Percentiles rank a stretch among this genome's conserved stretches.
Conservation (phyloP, 441 rosid species). For the Corymbia calophylla region DNA sequence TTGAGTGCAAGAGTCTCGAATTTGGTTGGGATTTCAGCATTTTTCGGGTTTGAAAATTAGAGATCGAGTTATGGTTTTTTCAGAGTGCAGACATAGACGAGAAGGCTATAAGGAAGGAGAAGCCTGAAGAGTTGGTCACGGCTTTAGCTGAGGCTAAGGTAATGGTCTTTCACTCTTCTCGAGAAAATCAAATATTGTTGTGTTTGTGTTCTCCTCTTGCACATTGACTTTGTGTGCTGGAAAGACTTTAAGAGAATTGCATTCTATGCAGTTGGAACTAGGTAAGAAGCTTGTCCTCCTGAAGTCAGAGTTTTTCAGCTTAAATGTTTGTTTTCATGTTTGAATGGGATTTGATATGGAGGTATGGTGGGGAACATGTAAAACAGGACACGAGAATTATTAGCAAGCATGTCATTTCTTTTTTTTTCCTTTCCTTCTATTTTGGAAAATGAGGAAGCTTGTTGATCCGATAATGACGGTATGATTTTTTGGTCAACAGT, state of each 20-base stretch:
- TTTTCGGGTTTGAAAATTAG: background rate
- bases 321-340: background rate
- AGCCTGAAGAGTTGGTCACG: slow-evolving; percentile 58
- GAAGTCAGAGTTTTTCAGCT: background rate
- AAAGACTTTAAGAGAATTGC: background rate
- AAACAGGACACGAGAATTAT: background rate
- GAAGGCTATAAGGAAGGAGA: slow-evolving; percentile 46
- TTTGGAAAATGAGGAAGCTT: background rate
- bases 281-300: background rate
- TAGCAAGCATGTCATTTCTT: background rate
- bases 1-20: background rate
- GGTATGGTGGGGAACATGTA: background rate
- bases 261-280: background rate
- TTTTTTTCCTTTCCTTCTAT: fast-evolving
- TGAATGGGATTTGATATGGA: background rate
- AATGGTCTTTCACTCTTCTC: background rate
- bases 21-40: background rate
- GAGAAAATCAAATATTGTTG: background rate
- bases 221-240: background rate
- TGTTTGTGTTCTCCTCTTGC: background rate
- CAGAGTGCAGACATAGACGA: slow-evolving; percentile 77
- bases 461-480: background rate
- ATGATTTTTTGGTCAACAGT: background rate
- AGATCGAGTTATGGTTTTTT: background rate
- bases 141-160: slow-evolving; percentile 72